Percentiles rank a stretch among this genome's conserved stretches.
phyloP scores from a whole-genome alignment of 2,329 filamentous ascomycete genomes.

The Dendryphion nanum region DNA sequence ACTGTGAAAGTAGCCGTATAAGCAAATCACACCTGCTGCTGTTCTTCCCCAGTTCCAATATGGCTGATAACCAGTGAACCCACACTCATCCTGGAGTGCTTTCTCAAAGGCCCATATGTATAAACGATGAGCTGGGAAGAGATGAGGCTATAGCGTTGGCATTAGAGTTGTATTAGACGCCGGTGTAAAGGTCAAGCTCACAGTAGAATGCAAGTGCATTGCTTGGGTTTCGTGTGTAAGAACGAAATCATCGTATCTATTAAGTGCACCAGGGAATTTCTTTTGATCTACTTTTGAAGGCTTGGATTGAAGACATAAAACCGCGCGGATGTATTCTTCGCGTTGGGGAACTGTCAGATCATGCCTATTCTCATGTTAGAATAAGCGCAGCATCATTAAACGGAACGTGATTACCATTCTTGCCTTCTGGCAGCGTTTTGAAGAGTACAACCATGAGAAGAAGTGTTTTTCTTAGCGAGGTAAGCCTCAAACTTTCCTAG shows the following conservation, averaged over 20 bases:
- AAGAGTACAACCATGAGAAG: conserved; percentile 18
- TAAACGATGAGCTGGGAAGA: conserved; percentile 36
- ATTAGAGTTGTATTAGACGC: neutral
- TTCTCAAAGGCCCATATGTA: conserved; percentile 39
- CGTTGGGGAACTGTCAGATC: conserved; percentile 17
- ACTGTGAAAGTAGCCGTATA: no score
- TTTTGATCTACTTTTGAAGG: conserved; percentile 15
- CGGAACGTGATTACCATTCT: conserved; percentile 12
- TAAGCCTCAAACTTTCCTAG: conserved; percentile 21
- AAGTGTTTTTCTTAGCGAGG: conserved; percentile 17
- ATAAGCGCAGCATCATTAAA: neutral
- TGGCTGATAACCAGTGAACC: conserved; percentile 38
- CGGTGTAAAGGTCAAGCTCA: conserved; percentile 6
- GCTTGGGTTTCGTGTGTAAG: conserved; percentile 22
- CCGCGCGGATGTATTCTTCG: conserved; percentile 21
- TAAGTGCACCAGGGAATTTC: conserved; percentile 17
- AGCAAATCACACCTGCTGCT: no score
- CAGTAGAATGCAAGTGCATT: conserved; percentile 20
- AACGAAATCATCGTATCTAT: conserved; percentile 23
- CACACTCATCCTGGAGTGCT: conserved; percentile 38
- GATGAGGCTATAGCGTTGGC: conserved; percentile 14
- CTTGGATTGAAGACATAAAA: conserved; percentile 20
- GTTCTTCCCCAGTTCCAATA: conserved; percentile 24
- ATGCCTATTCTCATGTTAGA: conserved; percentile 12
- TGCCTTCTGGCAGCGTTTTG: conserved; percentile 17